phyloP scores from a whole-genome alignment of 2,329 filamentous ascomycete genomes.

The Chaetothyriales sp. region DNA sequence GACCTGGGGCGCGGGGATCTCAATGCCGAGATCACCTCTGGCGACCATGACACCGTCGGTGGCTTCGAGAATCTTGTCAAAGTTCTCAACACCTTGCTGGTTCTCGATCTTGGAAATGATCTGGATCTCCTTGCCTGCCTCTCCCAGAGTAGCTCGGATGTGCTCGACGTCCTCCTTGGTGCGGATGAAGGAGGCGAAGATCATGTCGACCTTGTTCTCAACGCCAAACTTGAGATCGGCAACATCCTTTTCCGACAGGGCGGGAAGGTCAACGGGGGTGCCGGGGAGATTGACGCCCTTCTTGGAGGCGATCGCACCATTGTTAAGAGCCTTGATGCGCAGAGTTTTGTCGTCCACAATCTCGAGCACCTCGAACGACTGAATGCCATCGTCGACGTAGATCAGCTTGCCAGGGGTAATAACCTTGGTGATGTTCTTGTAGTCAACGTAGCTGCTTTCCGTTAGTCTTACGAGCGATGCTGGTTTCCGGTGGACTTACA shows the following conservation, averaged over 20 bases:
- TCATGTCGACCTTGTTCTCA: constrained; percentile 97
- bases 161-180: constrained; percentile 81
- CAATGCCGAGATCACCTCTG: constrained; percentile 94
- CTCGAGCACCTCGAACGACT: constrained; percentile 85
- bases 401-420: constrained; percentile 82
- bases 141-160: constrained; percentile 68
- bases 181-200: constrained; percentile 97
- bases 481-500: constrained; percentile 42
- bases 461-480: constrained; percentile 4
- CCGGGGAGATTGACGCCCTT: constrained; percentile 99
- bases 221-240: constrained; percentile 86
- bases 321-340: constrained; percentile 78
- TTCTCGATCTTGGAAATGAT: constrained; percentile 99
- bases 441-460: constrained; percentile 69
- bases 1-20: constrained; percentile 95
- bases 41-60: constrained; percentile 99
- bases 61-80: constrained; percentile 85
- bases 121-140: constrained; percentile 89
- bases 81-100: constrained; percentile 99
- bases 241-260: constrained; percentile 97
- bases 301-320: constrained; percentile 95
- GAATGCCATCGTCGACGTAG: constrained; percentile 96
- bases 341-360: constrained; percentile 81
- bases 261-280: constrained; percentile 94
- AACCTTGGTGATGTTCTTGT: constrained; percentile 99